A percentile compares a stretch with the other conserved stretches of the same genome.
phyloP scores from a whole-genome alignment of 2,329 filamentous ascomycete species.

The Ophiostoma sp. region DNA sequence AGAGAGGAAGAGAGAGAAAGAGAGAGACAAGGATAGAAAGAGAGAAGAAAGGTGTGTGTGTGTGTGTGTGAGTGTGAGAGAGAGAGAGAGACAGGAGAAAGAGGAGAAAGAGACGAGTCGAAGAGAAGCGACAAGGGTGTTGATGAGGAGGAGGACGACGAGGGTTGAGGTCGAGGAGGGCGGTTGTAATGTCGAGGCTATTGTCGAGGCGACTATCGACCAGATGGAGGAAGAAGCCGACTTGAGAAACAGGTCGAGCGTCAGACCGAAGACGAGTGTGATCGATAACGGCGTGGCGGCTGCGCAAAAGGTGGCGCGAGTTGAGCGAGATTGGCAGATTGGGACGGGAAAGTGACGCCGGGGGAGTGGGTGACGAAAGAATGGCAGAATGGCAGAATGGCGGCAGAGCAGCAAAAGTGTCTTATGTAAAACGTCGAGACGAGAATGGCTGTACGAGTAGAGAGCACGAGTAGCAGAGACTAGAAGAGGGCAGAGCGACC shows the following conservation, averaged over 20 bases:
- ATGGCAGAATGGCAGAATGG: background rate
- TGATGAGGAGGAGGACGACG: no score
- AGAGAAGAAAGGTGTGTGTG: background rate
- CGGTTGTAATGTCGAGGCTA: background rate
- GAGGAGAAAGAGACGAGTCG: background rate
- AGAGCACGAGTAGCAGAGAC: background rate
- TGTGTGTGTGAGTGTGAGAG: background rate
- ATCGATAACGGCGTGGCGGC: constrained; percentile 16
- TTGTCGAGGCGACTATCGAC: background rate
- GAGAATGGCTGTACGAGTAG: background rate
- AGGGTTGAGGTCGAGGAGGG: no score
- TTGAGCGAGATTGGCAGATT: constrained; percentile 15
- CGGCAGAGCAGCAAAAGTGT: background rate
- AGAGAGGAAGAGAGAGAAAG: background rate
- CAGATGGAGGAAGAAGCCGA: background rate
- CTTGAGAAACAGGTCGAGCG: background rate
- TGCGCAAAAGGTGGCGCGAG: constrained; percentile 19
- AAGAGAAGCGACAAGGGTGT: no score
- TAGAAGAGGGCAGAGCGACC: constrained; percentile 19
- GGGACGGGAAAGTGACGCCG: background rate
- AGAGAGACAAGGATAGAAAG: background rate
- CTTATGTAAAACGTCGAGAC: background rate
- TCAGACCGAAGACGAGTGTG: background rate
- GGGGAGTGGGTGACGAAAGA: background rate
- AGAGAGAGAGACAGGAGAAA: background rate